Percentiles rank a stretch among this genome's conserved stretches.
These are phyloP conservation scores for Arabidopsis suecica DNA, from an alignment of 345 rosid species.

Conservation along the genomic window DNA sequence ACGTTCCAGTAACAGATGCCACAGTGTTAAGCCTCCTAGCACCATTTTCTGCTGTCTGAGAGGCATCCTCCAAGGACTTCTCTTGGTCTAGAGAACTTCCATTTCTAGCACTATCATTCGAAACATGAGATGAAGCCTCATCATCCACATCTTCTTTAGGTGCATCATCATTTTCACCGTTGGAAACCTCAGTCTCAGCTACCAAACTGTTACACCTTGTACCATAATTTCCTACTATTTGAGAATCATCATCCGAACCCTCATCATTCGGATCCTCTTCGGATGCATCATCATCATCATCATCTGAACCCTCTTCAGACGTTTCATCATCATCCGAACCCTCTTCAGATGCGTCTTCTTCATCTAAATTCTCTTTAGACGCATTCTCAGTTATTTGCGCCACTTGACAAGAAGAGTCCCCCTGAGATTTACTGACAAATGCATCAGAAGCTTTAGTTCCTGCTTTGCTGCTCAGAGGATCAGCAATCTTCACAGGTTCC, in stretches of 20 bases:
- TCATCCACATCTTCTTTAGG: neutral
- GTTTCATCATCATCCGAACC: no score
- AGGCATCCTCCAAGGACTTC: neutral
- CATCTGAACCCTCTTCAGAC: neutral
- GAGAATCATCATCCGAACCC: conserved; percentile 1
- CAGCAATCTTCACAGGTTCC: neutral
- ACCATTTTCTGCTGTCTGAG: neutral
- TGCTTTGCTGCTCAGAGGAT: neutral
- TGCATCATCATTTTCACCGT: neutral
- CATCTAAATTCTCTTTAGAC: no score
- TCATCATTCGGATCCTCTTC: neutral
- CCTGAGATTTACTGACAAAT: neutral
- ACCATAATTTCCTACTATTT: neutral
- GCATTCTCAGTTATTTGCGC: no score
- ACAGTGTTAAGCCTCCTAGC: neutral
- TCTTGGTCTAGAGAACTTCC: neutral
- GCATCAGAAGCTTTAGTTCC: neutral
- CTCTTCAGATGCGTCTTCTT: no score
- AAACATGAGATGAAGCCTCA: neutral
- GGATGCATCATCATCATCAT: neutral
- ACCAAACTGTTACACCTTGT: neutral
- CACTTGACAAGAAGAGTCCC: no score
- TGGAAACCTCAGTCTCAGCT: conserved; percentile 11
- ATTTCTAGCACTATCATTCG: neutral
- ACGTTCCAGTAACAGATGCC: neutral